A percentile compares a stretch with the other conserved stretches of the same genome.
Conservation (phyloP, 331 rosid genomes). For the Malus hybrid region DNA sequence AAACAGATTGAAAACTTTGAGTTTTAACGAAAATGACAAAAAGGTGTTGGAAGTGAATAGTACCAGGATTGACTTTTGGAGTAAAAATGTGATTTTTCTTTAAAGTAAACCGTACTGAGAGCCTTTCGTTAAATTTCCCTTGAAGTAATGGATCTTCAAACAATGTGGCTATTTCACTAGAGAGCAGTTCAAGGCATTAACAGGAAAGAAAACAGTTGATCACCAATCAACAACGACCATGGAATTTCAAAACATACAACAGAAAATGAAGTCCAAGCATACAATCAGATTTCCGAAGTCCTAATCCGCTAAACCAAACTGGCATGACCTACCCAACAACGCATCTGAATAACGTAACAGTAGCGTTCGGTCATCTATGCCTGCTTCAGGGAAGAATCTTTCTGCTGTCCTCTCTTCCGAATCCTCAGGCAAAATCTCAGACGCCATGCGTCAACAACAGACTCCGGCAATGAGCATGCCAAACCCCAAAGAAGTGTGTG, state of each 20-base stretch:
- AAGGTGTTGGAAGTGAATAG: too few species aligned
- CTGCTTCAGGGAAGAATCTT: conserved; percentile 59
- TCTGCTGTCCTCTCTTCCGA: conserved; percentile 77
- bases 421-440: conserved; percentile 53
- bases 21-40: too few species aligned
- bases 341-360: neutral
- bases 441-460: conserved; percentile 67
- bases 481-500: conserved; percentile 79
- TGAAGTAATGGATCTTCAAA: neutral
- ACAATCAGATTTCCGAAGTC: neutral
- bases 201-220: neutral
- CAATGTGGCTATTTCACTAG: neutral
- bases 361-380: conserved; percentile 17
- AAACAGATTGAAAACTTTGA: too few species aligned
- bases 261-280: neutral
- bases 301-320: neutral
- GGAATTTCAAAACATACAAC: neutral
- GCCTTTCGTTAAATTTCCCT: too few species aligned
- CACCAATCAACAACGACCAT: neutral
- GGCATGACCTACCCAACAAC: neutral
- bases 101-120: too few species aligned
- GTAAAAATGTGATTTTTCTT: too few species aligned
- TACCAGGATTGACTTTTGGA: too few species aligned
- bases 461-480: conserved; percentile 55
- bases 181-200: neutral